Evolutionary conservation across 2,329 filamentous ascomycete genomes (phyloP).

Genomic region (Xylaria sp.): DNA sequence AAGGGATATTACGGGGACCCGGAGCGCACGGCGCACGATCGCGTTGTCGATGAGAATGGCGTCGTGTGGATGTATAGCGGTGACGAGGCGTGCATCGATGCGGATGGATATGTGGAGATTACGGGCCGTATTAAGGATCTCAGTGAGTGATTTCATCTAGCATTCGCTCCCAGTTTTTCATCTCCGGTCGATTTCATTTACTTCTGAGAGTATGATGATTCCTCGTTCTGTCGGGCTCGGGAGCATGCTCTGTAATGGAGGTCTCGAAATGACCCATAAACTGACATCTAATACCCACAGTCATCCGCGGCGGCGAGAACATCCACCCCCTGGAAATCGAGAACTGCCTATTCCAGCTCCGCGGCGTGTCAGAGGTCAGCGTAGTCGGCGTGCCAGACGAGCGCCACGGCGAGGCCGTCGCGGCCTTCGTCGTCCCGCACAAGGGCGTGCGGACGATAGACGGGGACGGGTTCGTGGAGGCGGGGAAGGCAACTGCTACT

Average conservation of each 20-base stretch:
- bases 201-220: not conserved
- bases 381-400: conserved; percentile 87
- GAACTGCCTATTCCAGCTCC: conserved; percentile 80
- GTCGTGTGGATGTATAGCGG: conserved; percentile 89
- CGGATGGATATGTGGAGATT: conserved; percentile 84
- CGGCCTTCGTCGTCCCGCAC: conserved; percentile 78
- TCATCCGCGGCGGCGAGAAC: conserved; percentile 95
- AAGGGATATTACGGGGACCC: conserved; percentile 87
- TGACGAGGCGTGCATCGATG: conserved; percentile 89
- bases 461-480: conserved; percentile 38
- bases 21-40: conserved; percentile 74
- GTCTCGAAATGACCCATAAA: not conserved
- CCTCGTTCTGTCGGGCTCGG: not conserved
- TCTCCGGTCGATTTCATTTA: not conserved
- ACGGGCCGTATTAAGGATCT: conserved; percentile 94
- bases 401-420: conserved; percentile 86
- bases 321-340: conserved; percentile 95
- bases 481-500: conserved; percentile 40
- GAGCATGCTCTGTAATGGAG: not conserved
- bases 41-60: conserved; percentile 49
- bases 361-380: conserved; percentile 76
- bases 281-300: conserved; percentile 7
- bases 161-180: not conserved
- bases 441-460: conserved; percentile 50
- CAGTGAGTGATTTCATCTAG: conserved; percentile 52